phyloP scores from a whole-genome alignment of 768 basidiomycete genomes.

The Hericium rajendrae region DNA sequence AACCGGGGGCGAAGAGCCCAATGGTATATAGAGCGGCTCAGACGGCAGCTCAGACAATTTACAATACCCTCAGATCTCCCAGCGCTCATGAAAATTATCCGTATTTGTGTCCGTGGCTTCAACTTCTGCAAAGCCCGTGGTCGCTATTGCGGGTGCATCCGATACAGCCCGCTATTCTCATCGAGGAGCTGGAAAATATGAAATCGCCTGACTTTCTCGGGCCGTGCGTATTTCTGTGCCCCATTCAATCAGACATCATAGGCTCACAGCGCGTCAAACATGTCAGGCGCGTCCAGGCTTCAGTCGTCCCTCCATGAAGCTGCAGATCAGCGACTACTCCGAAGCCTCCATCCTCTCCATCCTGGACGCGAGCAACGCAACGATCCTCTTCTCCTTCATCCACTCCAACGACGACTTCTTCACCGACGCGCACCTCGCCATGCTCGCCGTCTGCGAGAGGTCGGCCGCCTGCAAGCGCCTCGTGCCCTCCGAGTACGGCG shows the following conservation, averaged over 20 bases:
- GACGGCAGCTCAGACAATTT: too few relatives aligned
- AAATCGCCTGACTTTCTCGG: neutral
- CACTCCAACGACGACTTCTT: neutral
- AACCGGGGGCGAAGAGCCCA: too few relatives aligned
- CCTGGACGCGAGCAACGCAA: neutral
- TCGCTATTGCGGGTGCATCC: neutral
- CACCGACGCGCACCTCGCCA: neutral
- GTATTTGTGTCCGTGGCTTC: too few relatives aligned
- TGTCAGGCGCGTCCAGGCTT: neutral
- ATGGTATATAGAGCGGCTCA: too few relatives aligned
- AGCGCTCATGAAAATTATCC: too few relatives aligned
- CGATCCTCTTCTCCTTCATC: neutral
- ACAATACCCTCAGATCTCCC: too few relatives aligned
- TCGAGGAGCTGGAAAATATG: neutral
- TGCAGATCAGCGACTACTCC: neutral
- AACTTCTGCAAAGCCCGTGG: neutral
- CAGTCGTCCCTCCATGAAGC: neutral
- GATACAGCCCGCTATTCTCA: neutral
- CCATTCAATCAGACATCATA: neutral
- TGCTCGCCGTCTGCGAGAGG: neutral
- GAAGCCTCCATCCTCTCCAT: neutral
- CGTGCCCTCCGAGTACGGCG: neutral
- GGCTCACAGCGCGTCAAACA: neutral
- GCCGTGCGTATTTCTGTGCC: neutral
- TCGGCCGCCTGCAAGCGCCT: neutral